Percentiles rank a stretch among this genome's conserved stretches.
These are phyloP conservation scores for Jamesozyma spencerorum DNA, from an alignment of 805 yeast species.

Conservation along the genomic window DNA sequence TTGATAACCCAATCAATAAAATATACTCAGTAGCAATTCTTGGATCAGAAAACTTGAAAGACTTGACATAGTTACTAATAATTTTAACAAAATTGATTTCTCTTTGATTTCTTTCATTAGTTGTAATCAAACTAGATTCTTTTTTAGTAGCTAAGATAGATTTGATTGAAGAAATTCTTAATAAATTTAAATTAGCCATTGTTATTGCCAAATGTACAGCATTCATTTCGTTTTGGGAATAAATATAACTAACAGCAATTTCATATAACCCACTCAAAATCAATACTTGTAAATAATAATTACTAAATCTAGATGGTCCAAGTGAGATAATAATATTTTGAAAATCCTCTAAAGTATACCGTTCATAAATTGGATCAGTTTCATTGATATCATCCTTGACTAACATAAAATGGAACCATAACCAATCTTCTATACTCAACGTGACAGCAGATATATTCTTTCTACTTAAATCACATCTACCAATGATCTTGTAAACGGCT, in stretches of 20 bases:
- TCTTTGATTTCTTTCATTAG: constrained; percentile 29
- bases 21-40: constrained; percentile 87
- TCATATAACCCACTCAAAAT: constrained; percentile 74
- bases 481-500: constrained; percentile 83
- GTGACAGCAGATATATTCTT: constrained; percentile 62
- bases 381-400: constrained; percentile 46
- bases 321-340: constrained; percentile 61
- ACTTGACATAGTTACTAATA: constrained; percentile 70
- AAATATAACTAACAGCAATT: constrained; percentile 54
- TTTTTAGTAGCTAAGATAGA: constrained; percentile 1
- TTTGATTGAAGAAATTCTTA: constrained; percentile 22
- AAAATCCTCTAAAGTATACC: constrained; percentile 63
- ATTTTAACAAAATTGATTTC: constrained; percentile 46
- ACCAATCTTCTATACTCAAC: constrained; percentile 86
- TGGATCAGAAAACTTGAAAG: constrained; percentile 80
- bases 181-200: constrained; percentile 60
- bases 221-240: constrained; percentile 60
- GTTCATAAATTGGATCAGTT: constrained; percentile 52
- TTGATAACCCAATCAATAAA: constrained; percentile 53
- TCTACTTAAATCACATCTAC: constrained; percentile 73
- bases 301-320: constrained; percentile 66
- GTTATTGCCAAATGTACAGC: constrained; percentile 86
- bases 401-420: constrained; percentile 84
- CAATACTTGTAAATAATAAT: constrained; percentile 64
- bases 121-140: constrained; percentile 1